These are phyloP conservation scores for Didymosphaeria variabile DNA, from an alignment of 2,329 filamentous ascomycete species.

Conservation along the genomic window DNA sequence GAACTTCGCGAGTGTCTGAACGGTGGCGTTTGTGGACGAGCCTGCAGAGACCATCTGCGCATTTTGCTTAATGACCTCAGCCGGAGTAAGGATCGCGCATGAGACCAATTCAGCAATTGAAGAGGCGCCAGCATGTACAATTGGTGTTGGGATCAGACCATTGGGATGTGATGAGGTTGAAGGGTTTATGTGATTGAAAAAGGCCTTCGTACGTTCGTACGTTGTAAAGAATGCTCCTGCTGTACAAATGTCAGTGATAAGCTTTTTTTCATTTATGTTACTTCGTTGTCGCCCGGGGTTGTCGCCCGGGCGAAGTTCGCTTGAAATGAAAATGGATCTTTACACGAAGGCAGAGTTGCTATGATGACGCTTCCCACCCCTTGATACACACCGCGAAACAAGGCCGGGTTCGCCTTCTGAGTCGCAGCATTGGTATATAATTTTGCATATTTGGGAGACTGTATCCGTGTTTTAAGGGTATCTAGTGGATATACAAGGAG, in stretches of 20 bases:
- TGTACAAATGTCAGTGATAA: conserved; percentile 40
- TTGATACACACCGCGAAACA: conserved; percentile 83
- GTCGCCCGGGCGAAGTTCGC: too few species aligned
- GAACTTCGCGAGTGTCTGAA: conserved; percentile 67
- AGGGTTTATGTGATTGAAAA: conserved; percentile 64
- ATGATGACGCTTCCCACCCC: conserved; percentile 86
- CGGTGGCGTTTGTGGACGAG: conserved; percentile 58
- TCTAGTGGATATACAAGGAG: conserved; percentile 87
- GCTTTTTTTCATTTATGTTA: neutral
- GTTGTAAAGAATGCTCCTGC: conserved; percentile 90
- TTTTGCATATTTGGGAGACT: conserved; percentile 77
- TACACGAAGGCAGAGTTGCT: conserved; percentile 87
- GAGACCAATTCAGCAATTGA: conserved; percentile 82
- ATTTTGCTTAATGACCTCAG: conserved; percentile 93
- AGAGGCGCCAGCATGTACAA: conserved; percentile 78
- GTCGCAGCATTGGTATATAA: conserved; percentile 69
- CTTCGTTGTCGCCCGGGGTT: conserved; percentile 31
- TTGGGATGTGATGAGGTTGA: conserved; percentile 44
- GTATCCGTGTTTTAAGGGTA: conserved; percentile 86
- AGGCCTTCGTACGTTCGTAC: conserved; percentile 78
- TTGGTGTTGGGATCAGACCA: conserved; percentile 67
- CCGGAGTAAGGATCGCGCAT: conserved; percentile 85
- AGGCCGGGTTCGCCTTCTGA: conserved; percentile 62
- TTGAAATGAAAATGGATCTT: conserved; percentile 1
- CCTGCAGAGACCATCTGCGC: conserved; percentile 75